Evolutionary conservation across 331 rosid species (phyloP).

Genomic region (Arachis monticola): DNA sequence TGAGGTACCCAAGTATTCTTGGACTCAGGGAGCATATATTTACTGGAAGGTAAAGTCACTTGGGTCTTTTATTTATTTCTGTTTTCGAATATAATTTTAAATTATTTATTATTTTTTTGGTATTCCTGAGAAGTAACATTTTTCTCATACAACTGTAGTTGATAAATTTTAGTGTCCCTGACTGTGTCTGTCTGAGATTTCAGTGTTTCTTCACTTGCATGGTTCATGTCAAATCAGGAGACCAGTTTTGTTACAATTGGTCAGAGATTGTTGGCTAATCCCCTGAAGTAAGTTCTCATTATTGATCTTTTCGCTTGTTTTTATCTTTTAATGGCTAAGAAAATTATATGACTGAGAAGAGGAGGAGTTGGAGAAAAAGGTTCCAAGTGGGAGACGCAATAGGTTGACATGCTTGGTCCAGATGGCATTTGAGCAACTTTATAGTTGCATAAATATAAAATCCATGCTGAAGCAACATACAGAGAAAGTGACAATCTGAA

Average conservation of each 20-base stretch:
- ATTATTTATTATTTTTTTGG: neutral
- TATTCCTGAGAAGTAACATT: neutral
- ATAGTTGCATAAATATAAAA: neutral
- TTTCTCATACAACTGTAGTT: neutral
- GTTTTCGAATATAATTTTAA: neutral
- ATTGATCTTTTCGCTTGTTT: neutral
- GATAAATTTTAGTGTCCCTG: conserved; percentile 28
- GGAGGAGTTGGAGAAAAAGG: neutral
- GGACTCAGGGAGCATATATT: conserved; percentile 98
- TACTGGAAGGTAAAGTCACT: conserved; percentile 77
- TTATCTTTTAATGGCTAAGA: conserved; percentile 10
- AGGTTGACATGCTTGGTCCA: conserved; percentile 8
- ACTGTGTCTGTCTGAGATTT: conserved; percentile 42
- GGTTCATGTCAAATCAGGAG: conserved; percentile 99
- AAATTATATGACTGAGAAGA: conserved; percentile 7
- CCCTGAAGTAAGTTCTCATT: conserved; percentile 71
- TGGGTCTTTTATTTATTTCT: conserved; percentile 16
- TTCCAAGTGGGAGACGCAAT: conserved; percentile 21
- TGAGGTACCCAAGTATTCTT: conserved; percentile 84
- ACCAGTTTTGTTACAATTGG: conserved; percentile 99
- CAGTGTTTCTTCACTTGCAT: conserved; percentile 99
- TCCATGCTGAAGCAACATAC: conserved; percentile 12
- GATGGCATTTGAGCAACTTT: conserved; percentile 3
- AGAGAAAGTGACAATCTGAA: conserved; percentile 18
- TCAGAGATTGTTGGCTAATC: conserved; percentile 95